Evolutionary conservation across 1,284 basidiomycete genomes (phyloP).

Genomic region (Boletus mariae): DNA sequence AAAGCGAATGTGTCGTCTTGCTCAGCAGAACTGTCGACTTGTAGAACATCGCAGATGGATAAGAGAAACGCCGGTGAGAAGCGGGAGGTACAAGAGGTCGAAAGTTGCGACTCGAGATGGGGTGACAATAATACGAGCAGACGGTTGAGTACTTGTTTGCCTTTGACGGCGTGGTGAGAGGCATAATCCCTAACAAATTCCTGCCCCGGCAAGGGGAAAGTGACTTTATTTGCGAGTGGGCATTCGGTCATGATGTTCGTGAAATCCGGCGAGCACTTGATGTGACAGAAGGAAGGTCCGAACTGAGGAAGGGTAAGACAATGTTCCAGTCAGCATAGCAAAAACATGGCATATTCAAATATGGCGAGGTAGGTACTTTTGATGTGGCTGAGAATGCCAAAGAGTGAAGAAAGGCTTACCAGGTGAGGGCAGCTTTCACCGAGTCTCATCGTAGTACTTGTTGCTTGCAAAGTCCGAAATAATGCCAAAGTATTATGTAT

Average conservation of each 20-base stretch:
- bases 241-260: constrained; percentile 23
- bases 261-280: constrained; percentile 13
- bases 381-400: constrained; percentile 4
- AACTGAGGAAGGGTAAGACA: constrained; percentile 2
- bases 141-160: constrained; percentile 10
- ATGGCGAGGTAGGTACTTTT: background rate
- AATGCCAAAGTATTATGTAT: background rate
- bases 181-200: constrained; percentile 2
- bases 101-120: constrained; percentile 6
- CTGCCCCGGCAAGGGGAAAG: constrained; percentile 1
- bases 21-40: background rate
- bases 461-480: background rate
- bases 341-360: background rate
- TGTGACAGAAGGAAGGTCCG: background rate
- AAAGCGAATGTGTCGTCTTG: constrained; percentile 9
- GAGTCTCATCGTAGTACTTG: constrained; percentile 3
- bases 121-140: constrained; percentile 18
- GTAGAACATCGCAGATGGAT: constrained; percentile 23
- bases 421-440: constrained; percentile 7
- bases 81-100: background rate
- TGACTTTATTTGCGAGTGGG: constrained; percentile 1
- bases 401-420: constrained; percentile 12
- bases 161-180: constrained; percentile 2
- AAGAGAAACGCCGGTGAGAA: constrained; percentile 22
- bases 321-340: constrained; percentile 1